A percentile compares a stretch with the other conserved stretches of the same genome.
Evolutionary conservation across 352 stramenopile species (phyloP).

Genomic region (Phytopythium helicoides): DNA sequence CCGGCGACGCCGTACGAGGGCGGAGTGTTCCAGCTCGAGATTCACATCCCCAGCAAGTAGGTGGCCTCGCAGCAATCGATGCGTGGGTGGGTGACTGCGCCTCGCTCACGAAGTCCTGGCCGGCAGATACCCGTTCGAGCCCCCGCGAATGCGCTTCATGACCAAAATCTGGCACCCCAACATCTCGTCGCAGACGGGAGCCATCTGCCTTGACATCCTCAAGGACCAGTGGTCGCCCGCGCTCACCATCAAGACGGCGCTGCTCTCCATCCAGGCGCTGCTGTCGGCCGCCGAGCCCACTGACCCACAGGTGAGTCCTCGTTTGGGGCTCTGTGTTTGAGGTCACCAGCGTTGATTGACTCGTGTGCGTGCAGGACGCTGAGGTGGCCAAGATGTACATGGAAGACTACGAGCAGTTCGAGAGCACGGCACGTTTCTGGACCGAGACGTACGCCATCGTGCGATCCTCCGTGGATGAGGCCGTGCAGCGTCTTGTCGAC

Average conservation of each 20-base stretch:
- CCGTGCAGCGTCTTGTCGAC: constrained; percentile 70
- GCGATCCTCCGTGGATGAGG: constrained; percentile 44
- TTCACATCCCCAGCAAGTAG: constrained; percentile 92
- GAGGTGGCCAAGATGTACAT: constrained; percentile 97
- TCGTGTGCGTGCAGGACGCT: constrained; percentile 69
- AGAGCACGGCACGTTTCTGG: constrained; percentile 95
- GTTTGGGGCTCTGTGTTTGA: background rate
- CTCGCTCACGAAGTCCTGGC: background rate
- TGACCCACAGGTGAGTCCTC: constrained; percentile 53
- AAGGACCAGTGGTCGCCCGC: constrained; percentile 97
- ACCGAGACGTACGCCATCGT: constrained; percentile 94
- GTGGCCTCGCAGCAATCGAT: constrained; percentile 1
- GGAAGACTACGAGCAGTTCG: constrained; percentile 89
- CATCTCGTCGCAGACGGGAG: constrained; percentile 96
- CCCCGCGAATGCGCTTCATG: constrained; percentile 92
- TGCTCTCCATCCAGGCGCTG: constrained; percentile 95
- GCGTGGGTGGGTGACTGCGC: too few species aligned
- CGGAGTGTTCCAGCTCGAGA: constrained; percentile 91
- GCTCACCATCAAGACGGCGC: constrained; percentile 96
- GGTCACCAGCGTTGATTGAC: background rate
- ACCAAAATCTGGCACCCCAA: constrained; percentile 98
- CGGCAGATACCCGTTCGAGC: constrained; percentile 94
- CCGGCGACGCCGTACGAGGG: constrained; percentile 86
- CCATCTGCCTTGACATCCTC: constrained; percentile 97
- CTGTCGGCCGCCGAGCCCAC: constrained; percentile 93